Percentiles rank a stretch among this genome's conserved stretches.
Conservation (phyloP, 2,329 filamentous ascomycete species). For the Pyricularia sp. region DNA sequence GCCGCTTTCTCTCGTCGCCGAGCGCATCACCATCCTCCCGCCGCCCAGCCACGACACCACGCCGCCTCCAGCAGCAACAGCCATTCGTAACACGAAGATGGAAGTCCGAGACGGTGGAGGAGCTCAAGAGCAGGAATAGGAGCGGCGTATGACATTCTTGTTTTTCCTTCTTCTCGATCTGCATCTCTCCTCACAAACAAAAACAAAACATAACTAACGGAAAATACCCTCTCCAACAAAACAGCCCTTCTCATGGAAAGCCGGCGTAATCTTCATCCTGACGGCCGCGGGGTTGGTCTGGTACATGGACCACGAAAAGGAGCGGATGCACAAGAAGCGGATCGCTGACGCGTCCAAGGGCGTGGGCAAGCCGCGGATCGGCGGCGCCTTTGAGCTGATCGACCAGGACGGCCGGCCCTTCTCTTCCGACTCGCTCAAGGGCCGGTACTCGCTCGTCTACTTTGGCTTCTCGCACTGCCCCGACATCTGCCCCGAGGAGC, state of each 20-base stretch:
- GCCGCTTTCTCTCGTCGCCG: constrained; percentile 2
- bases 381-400: constrained; percentile 68
- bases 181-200: not conserved
- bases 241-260: constrained; percentile 87
- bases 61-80: constrained; percentile 7
- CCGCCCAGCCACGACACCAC: not conserved
- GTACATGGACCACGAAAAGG: constrained; percentile 92
- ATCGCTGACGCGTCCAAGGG: constrained; percentile 89
- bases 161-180: too few species aligned
- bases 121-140: constrained; percentile 44
- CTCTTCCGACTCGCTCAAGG: constrained; percentile 69
- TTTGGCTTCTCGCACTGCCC: constrained; percentile 98
- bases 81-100: constrained; percentile 22
- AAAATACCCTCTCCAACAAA: constrained; percentile 19
- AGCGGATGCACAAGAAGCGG: constrained; percentile 75
- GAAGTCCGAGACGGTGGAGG: constrained; percentile 40
- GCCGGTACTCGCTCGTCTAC: constrained; percentile 78
- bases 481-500: constrained; percentile 96
- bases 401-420: constrained; percentile 73
- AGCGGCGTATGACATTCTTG: constrained; percentile 32
- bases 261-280: constrained; percentile 70
- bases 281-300: constrained; percentile 66
- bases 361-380: constrained; percentile 83
- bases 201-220: not conserved
- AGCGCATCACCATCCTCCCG: not conserved